Conservation (phyloP, 345 rosid species). For the Microthlaspi erraticum region DNA sequence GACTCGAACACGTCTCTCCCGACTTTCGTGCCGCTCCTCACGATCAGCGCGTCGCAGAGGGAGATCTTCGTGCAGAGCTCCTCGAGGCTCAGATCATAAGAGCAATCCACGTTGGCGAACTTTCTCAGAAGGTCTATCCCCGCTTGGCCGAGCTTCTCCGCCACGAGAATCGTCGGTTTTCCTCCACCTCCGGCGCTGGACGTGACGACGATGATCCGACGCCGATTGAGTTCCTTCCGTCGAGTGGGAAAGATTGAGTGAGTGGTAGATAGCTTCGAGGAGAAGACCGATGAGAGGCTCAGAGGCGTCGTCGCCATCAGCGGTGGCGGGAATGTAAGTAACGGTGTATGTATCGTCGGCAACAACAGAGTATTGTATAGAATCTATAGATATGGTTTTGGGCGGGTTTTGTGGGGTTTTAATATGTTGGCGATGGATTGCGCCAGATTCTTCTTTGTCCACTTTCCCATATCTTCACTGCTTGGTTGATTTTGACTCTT, state of each 20-base stretch:
- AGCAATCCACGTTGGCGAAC: conserved; percentile 60
- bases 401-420: conserved; percentile 46
- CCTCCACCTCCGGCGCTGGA: conserved; percentile 46
- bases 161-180: conserved; percentile 58
- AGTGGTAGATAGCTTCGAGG: conserved; percentile 45
- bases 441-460: conserved; percentile 21
- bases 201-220: conserved; percentile 38
- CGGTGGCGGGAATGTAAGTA: conserved; percentile 38
- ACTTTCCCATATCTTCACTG: conserved; percentile 35
- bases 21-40: conserved; percentile 61
- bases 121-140: conserved; percentile 50
- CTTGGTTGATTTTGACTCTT: conserved; percentile 5
- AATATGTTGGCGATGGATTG: conserved; percentile 26
- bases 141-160: conserved; percentile 58
- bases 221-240: background rate
- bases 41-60: conserved; percentile 59
- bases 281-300: conserved; percentile 46
- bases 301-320: conserved; percentile 39
- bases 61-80: conserved; percentile 67
- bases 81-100: conserved; percentile 55
- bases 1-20: conserved; percentile 59
- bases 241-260: conserved; percentile 42
- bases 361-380: conserved; percentile 24
- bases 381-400: conserved; percentile 26
- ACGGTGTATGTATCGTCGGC: conserved; percentile 39